Conservation (phyloP, 352 stramenopile genomes). For the Phytophthora quininea region DNA sequence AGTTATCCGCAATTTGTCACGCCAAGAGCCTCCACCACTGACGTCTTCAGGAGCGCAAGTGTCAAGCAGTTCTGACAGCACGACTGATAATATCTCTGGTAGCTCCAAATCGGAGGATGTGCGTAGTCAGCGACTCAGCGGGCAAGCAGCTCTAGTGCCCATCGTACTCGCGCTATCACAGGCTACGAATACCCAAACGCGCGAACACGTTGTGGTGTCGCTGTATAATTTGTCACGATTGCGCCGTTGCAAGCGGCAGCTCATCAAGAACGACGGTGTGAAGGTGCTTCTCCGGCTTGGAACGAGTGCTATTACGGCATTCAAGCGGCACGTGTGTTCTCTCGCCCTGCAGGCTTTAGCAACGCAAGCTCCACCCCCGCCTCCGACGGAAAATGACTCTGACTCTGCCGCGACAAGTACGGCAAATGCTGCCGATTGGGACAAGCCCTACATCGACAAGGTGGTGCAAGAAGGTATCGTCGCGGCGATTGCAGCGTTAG, state of each 20-base stretch:
- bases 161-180: slow-evolving; percentile 65
- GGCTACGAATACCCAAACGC: slow-evolving; percentile 51
- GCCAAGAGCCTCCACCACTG: slow-evolving; percentile 31
- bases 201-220: slow-evolving; percentile 70
- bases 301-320: slow-evolving; percentile 39
- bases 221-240: slow-evolving; percentile 71
- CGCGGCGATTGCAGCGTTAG: slow-evolving; percentile 56
- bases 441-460: slow-evolving; percentile 57
- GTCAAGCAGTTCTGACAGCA: slow-evolving; percentile 1
- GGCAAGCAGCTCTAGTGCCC: slow-evolving; percentile 56
- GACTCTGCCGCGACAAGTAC: slow-evolving; percentile 22
- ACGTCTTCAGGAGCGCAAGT: background rate
- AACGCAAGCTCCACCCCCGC: slow-evolving; percentile 36
- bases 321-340: slow-evolving; percentile 72
- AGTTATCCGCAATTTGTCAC: slow-evolving; percentile 71
- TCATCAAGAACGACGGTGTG: slow-evolving; percentile 84
- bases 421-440: slow-evolving; percentile 24
- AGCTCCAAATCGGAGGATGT: slow-evolving; percentile 44
- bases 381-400: slow-evolving; percentile 18
- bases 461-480: slow-evolving; percentile 80
- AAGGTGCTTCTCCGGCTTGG: slow-evolving; percentile 66
- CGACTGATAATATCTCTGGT: slow-evolving; percentile 1
- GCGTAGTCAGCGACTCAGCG: slow-evolving; percentile 57
- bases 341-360: slow-evolving; percentile 68
- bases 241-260: slow-evolving; percentile 58